Evolutionary conservation across 1,284 basidiomycete genomes (phyloP), one percentile per base, ranked within the genome.

Genomic region (Cryptococcus floricola): DNA sequence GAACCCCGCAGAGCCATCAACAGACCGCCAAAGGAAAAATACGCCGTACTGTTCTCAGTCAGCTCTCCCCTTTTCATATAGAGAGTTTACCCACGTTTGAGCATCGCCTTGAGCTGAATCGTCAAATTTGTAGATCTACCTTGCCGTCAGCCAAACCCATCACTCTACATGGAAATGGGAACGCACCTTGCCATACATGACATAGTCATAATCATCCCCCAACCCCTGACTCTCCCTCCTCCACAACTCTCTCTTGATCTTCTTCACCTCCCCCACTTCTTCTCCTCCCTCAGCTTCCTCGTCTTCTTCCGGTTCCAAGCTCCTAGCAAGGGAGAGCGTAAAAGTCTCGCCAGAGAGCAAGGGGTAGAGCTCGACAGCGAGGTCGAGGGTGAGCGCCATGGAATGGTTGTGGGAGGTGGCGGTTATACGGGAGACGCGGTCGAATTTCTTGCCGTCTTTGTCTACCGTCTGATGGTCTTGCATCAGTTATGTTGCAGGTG

Each of bases 201-300:
- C 95, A 80, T 98, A 98, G 73, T 98, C 95, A 69, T 92, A 98
- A 66, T 98, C 94, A 59, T 93, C 90, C 61, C 97, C 94, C 34
- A 98, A 76, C 0, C 94, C 94, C 70, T 87, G 81, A 64, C 85
- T 82, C 4, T 90, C 88, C 51, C 73, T 68, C 50, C 76, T 89
- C 90, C 52, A 89, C 84, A 78, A 91, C 88, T 71, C 91, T 74
- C 93, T 79, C 91, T 93, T 93, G 49, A 89, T 83, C 74, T 89
- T 87, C 69, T 86, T 85, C 47, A 85, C 84, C 4, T 81, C 80
- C n/a, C 78, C 78, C 18, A 56, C 61, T 8, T 52, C 63, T 13
- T 52, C 53, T 4, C 74, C 75, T 2, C 52, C 61, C 3, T 57
- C 57, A 23, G 45, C 60, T 12, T 57, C 56, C 2, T 56, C 63